These are phyloP conservation scores for Calonectria honghensis DNA, from an alignment of 2,329 filamentous ascomycete genomes.

Conservation along the genomic window DNA sequence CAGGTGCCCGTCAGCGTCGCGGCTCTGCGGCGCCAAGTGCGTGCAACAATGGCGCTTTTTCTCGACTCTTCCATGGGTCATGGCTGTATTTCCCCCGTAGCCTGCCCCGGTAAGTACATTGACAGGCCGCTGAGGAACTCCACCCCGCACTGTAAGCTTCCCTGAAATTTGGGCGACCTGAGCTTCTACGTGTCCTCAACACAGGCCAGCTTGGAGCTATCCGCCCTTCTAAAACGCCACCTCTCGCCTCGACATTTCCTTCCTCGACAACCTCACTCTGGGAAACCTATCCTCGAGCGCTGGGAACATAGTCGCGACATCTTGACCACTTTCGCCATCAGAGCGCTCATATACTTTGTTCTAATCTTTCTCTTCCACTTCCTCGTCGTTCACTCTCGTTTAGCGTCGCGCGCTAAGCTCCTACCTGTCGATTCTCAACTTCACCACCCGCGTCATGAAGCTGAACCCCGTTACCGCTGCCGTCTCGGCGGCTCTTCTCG, in stretches of 20 bases:
- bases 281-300: slow-evolving; percentile 55
- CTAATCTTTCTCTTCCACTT: slow-evolving; percentile 36
- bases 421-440: slow-evolving; percentile 35
- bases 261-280: slow-evolving; percentile 55
- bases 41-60: slow-evolving; percentile 37
- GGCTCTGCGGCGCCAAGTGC: slow-evolving; percentile 31
- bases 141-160: slow-evolving; percentile 52
- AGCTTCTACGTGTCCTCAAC: slow-evolving; percentile 62
- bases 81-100: slow-evolving; percentile 38
- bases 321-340: slow-evolving; percentile 34
- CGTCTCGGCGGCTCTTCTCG: slow-evolving; percentile 83
- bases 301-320: slow-evolving; percentile 47
- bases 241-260: slow-evolving; percentile 46
- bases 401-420: slow-evolving; percentile 52
- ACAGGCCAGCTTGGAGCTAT: slow-evolving; percentile 52
- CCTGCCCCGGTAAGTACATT: slow-evolving; percentile 37
- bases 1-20: slow-evolving; percentile 36
- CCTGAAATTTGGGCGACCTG: slow-evolving; percentile 53
- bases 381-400: slow-evolving; percentile 25
- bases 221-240: slow-evolving; percentile 55
- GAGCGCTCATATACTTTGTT: slow-evolving; percentile 29
- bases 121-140: slow-evolving; percentile 42
- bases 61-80: slow-evolving; percentile 52
- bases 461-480: slow-evolving; percentile 86
- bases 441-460: slow-evolving; percentile 84